Base-by-base conservation (phyloP, 805 yeast species). In the Sugiyamaella mastotermitis region DNA sequence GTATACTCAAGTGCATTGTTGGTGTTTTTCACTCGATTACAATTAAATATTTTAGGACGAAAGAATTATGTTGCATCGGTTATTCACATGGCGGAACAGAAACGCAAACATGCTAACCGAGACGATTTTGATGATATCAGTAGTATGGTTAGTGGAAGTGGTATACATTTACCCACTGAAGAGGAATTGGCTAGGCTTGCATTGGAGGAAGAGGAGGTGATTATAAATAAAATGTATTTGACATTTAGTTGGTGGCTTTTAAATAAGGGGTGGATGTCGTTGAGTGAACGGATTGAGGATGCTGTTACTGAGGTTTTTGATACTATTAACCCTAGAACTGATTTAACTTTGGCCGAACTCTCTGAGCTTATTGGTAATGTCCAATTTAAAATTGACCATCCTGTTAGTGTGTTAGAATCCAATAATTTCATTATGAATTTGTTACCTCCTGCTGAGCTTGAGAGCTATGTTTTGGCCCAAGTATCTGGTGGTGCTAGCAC, bases 221-320 rank as follows among this genome's bases (percentile, higher is more conserved):
- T 61, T 25, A 72, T 73, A 48, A 76, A 80, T 53, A 90, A 92
- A 51, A 81, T 86, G 35, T 90, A 83, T 56, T 66, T 90, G 33
- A 81, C 94, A 0, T 72, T 86, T 45, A 80, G 88, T 44, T 90
- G 97, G 96, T 90, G 96, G 96, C 60, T 90, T 32, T 66, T 90
- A 35, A 87, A 90, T 58, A 75, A 78, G 47, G 97, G 97, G 0
- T 86, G 92, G 87, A 51, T 68, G 16, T 63, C 68, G 23, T 62
- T 84, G 24, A 68, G 74, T 16, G 61, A 66, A 20, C 60, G 69
- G 15, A 74, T 85, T 20, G 75, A 76, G 50, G 54, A 58, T 1
- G 63, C 73, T 3, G 88, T 90, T 3, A 67, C 65, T 21, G 67
- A 66, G 22, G 78, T 76, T 17, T 85, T 86, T 56, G 71, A 65